A percentile compares a stretch with the other conserved stretches of the same genome.
Evolutionary conservation across 257 asterid species (phyloP).

Genomic region (Plantago ovata): DNA sequence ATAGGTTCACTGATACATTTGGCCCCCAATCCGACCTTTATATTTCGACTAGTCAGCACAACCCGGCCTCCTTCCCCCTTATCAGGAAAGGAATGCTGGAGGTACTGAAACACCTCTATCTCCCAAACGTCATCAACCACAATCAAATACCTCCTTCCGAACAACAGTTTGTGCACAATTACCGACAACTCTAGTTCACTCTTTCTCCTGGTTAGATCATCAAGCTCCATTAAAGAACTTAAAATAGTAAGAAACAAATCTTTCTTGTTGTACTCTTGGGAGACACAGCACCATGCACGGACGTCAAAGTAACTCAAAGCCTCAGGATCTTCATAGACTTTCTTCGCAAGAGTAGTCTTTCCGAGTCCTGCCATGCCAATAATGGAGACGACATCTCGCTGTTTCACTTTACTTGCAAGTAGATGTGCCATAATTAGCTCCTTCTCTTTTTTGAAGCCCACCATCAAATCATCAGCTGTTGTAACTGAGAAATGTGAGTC

Average conservation of each 20-base stretch:
- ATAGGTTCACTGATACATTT: neutral
- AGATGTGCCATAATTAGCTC: neutral
- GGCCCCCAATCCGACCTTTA: neutral
- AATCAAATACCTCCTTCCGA: neutral
- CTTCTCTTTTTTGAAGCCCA: neutral
- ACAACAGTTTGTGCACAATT: neutral
- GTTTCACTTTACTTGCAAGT: neutral
- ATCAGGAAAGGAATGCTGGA: neutral
- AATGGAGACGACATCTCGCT: neutral
- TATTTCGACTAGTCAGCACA: neutral
- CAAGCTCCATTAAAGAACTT: neutral
- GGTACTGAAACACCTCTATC: constrained; percentile 2
- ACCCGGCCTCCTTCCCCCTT: neutral
- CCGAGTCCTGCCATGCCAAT: constrained; percentile 4
- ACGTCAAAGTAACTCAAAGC: neutral
- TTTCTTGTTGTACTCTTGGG: neutral
- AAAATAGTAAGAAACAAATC: no score
- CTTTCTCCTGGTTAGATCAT: neutral
- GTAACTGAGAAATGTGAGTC: no score
- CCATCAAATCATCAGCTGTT: neutral
- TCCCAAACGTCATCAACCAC: neutral
- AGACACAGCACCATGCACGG: neutral
- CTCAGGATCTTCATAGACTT: no score
- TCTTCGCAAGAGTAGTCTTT: neutral
- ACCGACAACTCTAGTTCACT: neutral